Percentiles rank a stretch among this genome's conserved stretches.
Evolutionary conservation across 441 rosid genomes (phyloP).

Genomic region (Mallotus repandus): DNA sequence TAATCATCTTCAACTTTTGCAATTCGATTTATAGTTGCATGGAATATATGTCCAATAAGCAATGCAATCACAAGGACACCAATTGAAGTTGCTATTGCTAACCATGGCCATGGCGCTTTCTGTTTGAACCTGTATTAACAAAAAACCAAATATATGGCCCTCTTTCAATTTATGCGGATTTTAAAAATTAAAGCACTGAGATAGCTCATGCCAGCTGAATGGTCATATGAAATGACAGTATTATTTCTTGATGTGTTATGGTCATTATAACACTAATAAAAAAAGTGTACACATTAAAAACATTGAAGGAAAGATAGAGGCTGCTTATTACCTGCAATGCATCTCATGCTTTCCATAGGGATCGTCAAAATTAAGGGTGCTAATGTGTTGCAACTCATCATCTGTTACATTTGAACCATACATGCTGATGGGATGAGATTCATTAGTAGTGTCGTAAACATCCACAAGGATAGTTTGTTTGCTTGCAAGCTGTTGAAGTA

Average conservation of each 20-base stretch:
- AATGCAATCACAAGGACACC: constrained; percentile 74
- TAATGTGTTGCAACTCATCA: constrained; percentile 57
- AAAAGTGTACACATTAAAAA: neutral
- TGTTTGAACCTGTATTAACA: constrained; percentile 65
- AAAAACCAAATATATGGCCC: constrained; percentile 18
- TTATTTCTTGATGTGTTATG: neutral
- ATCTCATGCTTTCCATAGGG: constrained; percentile 90
- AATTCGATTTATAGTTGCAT: constrained; percentile 76
- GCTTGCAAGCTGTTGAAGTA: constrained; percentile 94
- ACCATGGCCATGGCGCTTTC: constrained; percentile 76
- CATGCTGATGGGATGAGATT: constrained; percentile 81
- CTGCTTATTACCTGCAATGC: constrained; percentile 75
- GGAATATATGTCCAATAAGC: constrained; percentile 70
- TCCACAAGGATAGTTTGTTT: constrained; percentile 88
- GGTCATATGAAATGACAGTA: neutral
- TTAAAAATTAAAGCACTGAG: too few species aligned
- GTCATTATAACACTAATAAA: neutral
- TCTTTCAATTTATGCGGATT: constrained; percentile 13
- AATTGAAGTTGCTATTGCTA: constrained; percentile 51
- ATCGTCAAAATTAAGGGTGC: constrained; percentile 81
- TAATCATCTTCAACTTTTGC: constrained; percentile 84
- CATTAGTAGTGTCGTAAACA: constrained; percentile 73
- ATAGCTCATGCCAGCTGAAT: neutral
- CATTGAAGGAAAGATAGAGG: constrained; percentile 11
- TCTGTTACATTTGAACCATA: constrained; percentile 63